These are phyloP conservation scores for Corrigiola litoralis DNA, from an alignment of 179 eudicot species.

Conservation along the genomic window DNA sequence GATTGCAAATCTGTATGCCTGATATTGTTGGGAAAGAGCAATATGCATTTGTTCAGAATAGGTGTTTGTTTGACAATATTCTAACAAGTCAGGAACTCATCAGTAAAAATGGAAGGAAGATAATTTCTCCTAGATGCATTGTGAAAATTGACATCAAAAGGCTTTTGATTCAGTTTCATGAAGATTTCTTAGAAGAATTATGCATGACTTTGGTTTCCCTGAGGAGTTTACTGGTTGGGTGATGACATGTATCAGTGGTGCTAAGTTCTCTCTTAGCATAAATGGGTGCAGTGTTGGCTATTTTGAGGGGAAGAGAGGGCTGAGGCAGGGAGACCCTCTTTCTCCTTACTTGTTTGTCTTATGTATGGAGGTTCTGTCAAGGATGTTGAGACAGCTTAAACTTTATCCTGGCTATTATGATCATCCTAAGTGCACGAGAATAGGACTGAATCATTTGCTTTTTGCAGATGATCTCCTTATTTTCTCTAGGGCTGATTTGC, in stretches of 20 bases:
- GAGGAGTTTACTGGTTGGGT: neutral
- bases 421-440: neutral
- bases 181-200: neutral
- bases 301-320: too few species aligned
- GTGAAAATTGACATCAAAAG: too few species aligned
- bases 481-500: neutral
- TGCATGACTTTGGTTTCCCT: neutral
- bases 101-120: neutral
- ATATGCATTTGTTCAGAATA: neutral
- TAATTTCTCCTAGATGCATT: neutral
- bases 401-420: neutral
- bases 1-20: neutral
- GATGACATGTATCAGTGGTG: neutral
- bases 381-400: neutral
- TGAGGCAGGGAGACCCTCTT: too few species aligned
- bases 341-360: neutral
- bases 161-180: neutral
- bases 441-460: neutral
- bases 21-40: neutral
- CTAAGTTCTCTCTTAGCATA: neutral
- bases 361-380: neutral
- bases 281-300: too few species aligned
- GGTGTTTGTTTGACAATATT: neutral
- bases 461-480: too few species aligned
- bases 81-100: neutral